Evolutionary conservation across 108 stramenopile species (phyloP).

Genomic region (Cyclotella kingstonii): DNA sequence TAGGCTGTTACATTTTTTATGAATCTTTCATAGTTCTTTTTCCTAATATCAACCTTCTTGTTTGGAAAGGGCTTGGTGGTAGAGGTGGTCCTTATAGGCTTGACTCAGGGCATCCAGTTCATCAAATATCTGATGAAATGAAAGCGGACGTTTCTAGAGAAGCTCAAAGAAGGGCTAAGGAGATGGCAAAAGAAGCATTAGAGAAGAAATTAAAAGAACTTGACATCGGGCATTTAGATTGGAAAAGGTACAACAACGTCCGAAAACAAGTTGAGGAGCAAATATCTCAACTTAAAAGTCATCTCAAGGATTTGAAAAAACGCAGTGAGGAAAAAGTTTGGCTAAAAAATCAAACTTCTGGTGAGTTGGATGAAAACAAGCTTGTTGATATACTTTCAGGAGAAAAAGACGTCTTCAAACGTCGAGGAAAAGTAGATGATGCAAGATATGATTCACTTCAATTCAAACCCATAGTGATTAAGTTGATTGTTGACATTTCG

Average conservation of each 20-base stretch:
- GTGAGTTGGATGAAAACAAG: slow-evolving; percentile 85
- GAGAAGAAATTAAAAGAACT: slow-evolving; percentile 69
- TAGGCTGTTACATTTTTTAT: background rate
- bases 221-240: slow-evolving; percentile 78
- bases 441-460: slow-evolving; percentile 11
- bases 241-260: slow-evolving; percentile 64
- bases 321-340: slow-evolving; percentile 71
- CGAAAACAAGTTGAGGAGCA: slow-evolving; percentile 51
- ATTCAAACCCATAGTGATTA: slow-evolving; percentile 47
- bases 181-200: slow-evolving; percentile 74
- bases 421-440: slow-evolving; percentile 61
- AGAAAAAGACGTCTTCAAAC: slow-evolving; percentile 82
- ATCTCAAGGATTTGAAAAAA: slow-evolving; percentile 53
- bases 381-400: slow-evolving; percentile 85
- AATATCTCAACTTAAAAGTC: slow-evolving; percentile 52
- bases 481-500: slow-evolving; percentile 73
- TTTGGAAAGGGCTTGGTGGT: slow-evolving; percentile 71
- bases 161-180: slow-evolving; percentile 51
- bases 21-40: background rate
- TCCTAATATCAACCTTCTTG: background rate
- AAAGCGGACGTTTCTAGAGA: slow-evolving; percentile 83
- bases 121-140: slow-evolving; percentile 84
- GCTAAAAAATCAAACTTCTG: slow-evolving; percentile 72
- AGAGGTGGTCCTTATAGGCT: slow-evolving; percentile 90
- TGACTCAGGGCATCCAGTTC: slow-evolving; percentile 81